Evolutionary conservation across 805 yeast species (phyloP).

Genomic region (Teunomyces funiuensis): DNA sequence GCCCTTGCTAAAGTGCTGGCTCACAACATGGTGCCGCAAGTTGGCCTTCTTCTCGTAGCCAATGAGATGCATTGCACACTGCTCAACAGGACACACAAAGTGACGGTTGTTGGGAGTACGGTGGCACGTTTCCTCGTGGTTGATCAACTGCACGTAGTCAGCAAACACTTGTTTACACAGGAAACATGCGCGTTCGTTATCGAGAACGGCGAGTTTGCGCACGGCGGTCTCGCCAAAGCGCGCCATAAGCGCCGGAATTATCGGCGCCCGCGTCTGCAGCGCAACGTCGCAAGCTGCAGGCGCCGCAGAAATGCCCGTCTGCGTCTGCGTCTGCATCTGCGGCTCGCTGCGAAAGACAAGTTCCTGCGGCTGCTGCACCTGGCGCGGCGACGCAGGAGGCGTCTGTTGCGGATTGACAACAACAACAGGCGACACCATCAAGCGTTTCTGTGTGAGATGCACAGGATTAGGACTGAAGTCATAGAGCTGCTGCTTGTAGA

Average conservation of each 20-base stretch:
- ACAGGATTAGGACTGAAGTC: not conserved
- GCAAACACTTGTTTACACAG: slow-evolving; percentile 35
- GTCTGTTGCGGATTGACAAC: not conserved
- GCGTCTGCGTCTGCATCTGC: too few species aligned
- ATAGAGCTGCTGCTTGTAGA: not conserved
- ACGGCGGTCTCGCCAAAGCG: slow-evolving; percentile 6
- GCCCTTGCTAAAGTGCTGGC: slow-evolving; percentile 24
- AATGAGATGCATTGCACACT: slow-evolving; percentile 43
- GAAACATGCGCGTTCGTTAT: slow-evolving; percentile 10
- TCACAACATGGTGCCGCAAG: slow-evolving; percentile 28
- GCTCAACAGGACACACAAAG: slow-evolving; percentile 28
- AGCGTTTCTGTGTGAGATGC: slow-evolving; percentile 1
- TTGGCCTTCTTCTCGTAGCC: slow-evolving; percentile 35
- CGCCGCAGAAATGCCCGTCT: too few species aligned
- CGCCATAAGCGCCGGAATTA: not conserved
- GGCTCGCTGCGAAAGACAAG: too few species aligned
- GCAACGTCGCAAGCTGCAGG: too few species aligned
- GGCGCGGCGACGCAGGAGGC: not conserved
- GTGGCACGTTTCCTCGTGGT: slow-evolving; percentile 33
- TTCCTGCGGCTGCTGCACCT: not conserved
- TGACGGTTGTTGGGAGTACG: slow-evolving; percentile 18
- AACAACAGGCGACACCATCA: slow-evolving; percentile 7
- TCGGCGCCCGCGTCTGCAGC: not conserved
- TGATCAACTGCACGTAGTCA: slow-evolving; percentile 29
- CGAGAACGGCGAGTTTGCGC: slow-evolving; percentile 2